Evolutionary conservation across 1,284 basidiomycete species (phyloP).

Genomic region (Trametes versicolor): DNA sequence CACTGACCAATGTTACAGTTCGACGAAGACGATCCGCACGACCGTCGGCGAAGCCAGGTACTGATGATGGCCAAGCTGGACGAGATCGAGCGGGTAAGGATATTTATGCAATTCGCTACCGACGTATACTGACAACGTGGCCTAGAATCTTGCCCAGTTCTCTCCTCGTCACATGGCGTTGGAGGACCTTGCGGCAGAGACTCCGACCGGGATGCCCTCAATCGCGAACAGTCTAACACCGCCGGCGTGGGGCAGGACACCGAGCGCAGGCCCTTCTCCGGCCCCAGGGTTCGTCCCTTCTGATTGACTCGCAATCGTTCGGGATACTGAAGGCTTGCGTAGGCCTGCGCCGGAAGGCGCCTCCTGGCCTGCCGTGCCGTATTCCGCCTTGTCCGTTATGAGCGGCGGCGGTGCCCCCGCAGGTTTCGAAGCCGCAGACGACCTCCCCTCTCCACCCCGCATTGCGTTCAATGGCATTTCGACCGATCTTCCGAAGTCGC

Average conservation of each 20-base stretch:
- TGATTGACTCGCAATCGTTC: slow-evolving; percentile 29
- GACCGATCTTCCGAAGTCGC: slow-evolving; percentile 60
- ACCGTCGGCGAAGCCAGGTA: slow-evolving; percentile 75
- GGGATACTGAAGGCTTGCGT: slow-evolving; percentile 26
- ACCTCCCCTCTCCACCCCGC: slow-evolving; percentile 62
- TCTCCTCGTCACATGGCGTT: slow-evolving; percentile 69
- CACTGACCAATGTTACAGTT: slow-evolving; percentile 51
- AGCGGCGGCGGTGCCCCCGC: slow-evolving; percentile 17
- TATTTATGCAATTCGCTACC: neutral
- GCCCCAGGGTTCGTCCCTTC: slow-evolving; percentile 35
- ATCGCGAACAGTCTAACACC: slow-evolving; percentile 44
- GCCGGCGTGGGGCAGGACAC: slow-evolving; percentile 33
- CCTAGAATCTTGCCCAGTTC: slow-evolving; percentile 71
- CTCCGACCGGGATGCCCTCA: slow-evolving; percentile 41
- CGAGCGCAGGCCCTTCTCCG: slow-evolving; percentile 16
- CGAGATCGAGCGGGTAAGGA: slow-evolving; percentile 74
- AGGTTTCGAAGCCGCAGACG: slow-evolving; percentile 31
- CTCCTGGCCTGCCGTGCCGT: slow-evolving; percentile 52
- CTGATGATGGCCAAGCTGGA: slow-evolving; percentile 76
- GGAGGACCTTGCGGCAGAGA: slow-evolving; percentile 56
- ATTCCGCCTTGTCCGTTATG: slow-evolving; percentile 42
- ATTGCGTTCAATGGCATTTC: slow-evolving; percentile 76
- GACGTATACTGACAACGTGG: slow-evolving; percentile 1
- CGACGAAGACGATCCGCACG: slow-evolving; percentile 74
- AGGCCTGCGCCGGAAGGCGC: slow-evolving; percentile 37